Conservation (phyloP, 108 stramenopile genomes). For the Cyclotella kingstonii region DNA sequence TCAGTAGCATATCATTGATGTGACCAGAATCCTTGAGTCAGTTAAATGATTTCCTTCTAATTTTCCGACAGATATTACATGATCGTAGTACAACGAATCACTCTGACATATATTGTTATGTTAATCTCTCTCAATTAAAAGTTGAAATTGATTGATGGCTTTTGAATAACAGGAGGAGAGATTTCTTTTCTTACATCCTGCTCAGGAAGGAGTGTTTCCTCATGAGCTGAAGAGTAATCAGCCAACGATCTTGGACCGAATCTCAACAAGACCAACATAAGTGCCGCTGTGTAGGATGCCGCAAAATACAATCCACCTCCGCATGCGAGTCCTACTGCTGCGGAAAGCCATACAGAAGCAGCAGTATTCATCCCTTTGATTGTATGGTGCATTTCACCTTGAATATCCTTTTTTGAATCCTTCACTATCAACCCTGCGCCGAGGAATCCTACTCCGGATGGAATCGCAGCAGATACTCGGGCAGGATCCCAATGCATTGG, state of each 20-base stretch:
- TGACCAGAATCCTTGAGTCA: too few relatives aligned
- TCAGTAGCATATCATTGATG: too few relatives aligned
- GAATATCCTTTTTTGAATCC: slow-evolving; percentile 40
- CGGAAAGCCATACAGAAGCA: slow-evolving; percentile 65
- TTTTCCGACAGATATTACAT: too few relatives aligned
- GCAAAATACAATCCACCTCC: slow-evolving; percentile 80
- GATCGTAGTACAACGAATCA: too few relatives aligned
- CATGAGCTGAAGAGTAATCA: too few relatives aligned
- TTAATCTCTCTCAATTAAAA: too few relatives aligned
- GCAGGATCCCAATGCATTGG: slow-evolving; percentile 75
- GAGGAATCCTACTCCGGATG: slow-evolving; percentile 77
- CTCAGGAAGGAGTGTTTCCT: too few relatives aligned
- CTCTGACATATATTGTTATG: too few relatives aligned
- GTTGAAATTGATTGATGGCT: too few relatives aligned
- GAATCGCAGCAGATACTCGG: slow-evolving; percentile 73
- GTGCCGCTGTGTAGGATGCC: slow-evolving; percentile 60
- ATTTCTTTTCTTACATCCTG: too few relatives aligned
- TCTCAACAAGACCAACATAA: slow-evolving; percentile 78
- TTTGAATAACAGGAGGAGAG: too few relatives aligned
- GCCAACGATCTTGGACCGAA: slow-evolving; percentile 60
- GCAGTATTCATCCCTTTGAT: slow-evolving; percentile 77
- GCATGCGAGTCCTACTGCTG: slow-evolving; percentile 70
- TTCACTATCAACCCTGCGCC: slow-evolving; percentile 81
- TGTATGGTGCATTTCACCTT: slow-evolving; percentile 35
- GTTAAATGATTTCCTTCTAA: too few relatives aligned